Base-by-base conservation (phyloP, 306 rosid species). In the Benincasa hispida region DNA sequence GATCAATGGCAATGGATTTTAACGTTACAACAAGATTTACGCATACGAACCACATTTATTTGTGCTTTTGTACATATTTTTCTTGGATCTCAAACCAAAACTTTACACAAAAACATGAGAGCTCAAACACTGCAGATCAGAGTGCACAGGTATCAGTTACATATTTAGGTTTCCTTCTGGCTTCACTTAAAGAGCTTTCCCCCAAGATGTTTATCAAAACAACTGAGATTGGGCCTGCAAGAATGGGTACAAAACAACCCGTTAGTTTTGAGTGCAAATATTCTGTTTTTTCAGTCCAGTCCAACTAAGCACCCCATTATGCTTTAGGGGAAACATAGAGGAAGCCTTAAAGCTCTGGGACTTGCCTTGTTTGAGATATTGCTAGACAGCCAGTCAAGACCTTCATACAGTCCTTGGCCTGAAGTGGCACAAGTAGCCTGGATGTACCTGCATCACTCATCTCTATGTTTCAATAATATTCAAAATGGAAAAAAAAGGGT, bases 381-480 rank as follows among this genome's bases (percentile, higher is more conserved):
- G 84, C 91, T 85, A 30, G 96, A 93, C 75, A 93, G 84, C 96
- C 95, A 89, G 83, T 91, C 96, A 72, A 92, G 93, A 42, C 93
- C 98, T 84, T 92, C 98, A 50, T 91, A 93, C 51, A 93, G 88
- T 45, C 87, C 88, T 85, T 85, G 88, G 42, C 87, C 88, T 50
- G 77, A 76, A 6, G 88, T 83, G 61, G 88, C 91, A 87, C 84
- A 77, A 37, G 88, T 22, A 21, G 87, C 80, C 41, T 87, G 91
- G 68, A 87, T 92, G 84, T 81, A 88, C 96, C 96, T 92, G 79
- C 39, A 75, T 62, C 53, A 27, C 14, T 50, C 60, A 48, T 24
- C 24, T 72, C 59, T 72, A 7, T 50, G 75, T 32, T 50, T 30
- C 47, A 73, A 5, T 73, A 25, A 27, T 5, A 8, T 73, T 30